Evolutionary conservation across 2,329 filamentous ascomycete species (phyloP), one percentile per base, ranked within the genome.

Genomic region (Furcasterigmium sp.): DNA sequence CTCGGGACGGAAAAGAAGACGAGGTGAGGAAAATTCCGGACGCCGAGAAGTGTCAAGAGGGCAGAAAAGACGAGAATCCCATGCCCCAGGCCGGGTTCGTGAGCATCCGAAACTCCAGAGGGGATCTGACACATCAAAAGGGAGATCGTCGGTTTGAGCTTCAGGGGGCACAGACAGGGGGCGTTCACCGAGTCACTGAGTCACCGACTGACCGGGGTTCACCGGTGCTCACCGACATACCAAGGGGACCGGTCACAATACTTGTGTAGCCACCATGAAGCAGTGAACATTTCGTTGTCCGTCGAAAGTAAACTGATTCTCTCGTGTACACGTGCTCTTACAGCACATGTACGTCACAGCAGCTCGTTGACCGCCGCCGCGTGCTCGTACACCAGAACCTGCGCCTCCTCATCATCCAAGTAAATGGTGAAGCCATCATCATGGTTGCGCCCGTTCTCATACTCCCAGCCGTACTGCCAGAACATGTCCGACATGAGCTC

Each of bases 391-490:
- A 74, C 63, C 37, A 74, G 49, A 8, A 56, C 48, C 52, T 67
- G 53, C 1, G 70, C 71, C 55, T 77, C 65, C 3, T 65, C 61
- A 10, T 73, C 68, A 18, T 78, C 75, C 26, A 78, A 49, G 51
- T 65, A 79, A 39, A 79, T 76, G 2, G 76, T 78, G 53, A 78
- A 78, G 0, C 75, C 75, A 42, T 79, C 75, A 37, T 79, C 60
- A 40, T 79, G 61, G 53, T 79, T 79, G 34, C 66, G 63, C 2
- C 75, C 74, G 29, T 23, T 23, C 20, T 73, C 76, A 4, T 72
- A 76, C 50, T 68, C 77, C 18, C 15, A 77, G 0, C 75, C 75
- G 49, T 64, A 78, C 48, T 79, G 76, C 75, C 75, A 79, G 58
- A 69, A 79, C 65, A 77, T 64, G 47, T 76, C 73, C 3, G 70